A percentile compares a stretch with the other conserved stretches of the same genome.
These are phyloP conservation scores for Microthlaspi erraticum DNA, from an alignment of 345 rosid species.

Conservation along the genomic window DNA sequence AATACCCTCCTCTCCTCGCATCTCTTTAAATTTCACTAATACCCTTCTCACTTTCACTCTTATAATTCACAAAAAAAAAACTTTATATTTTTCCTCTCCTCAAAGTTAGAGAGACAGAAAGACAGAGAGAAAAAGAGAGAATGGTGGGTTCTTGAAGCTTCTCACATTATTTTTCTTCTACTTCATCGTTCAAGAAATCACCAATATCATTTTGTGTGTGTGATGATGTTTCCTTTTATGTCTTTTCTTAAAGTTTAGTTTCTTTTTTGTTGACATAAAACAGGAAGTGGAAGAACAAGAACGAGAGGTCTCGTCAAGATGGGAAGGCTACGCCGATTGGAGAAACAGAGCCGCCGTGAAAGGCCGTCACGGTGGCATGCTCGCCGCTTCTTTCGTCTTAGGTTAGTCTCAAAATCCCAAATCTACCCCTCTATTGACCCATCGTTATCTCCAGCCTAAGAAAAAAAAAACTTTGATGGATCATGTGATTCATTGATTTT, in stretches of 20 bases:
- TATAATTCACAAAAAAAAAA: constrained; percentile 27
- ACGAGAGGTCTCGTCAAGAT: constrained; percentile 40
- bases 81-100: constrained; percentile 13
- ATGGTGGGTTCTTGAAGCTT: constrained; percentile 69
- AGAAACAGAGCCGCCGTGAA: constrained; percentile 62
- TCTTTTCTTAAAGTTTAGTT: constrained; percentile 24
- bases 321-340: constrained; percentile 92
- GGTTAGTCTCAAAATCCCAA: constrained; percentile 47
- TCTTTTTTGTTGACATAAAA: constrained; percentile 7
- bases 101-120: constrained; percentile 36
- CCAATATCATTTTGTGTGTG: constrained; percentile 22
- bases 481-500: constrained; percentile 30
- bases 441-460: constrained; percentile 13
- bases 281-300: constrained; percentile 56
- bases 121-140: constrained; percentile 19
- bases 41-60: constrained; percentile 46
- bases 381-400: constrained; percentile 70
- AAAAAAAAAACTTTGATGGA: constrained; percentile 11
- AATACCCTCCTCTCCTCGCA: constrained; percentile 10
- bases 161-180: constrained; percentile 10
- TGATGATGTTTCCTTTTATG: constrained; percentile 29
- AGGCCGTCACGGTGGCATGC: constrained; percentile 77
- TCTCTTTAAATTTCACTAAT: constrained; percentile 54
- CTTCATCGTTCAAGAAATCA: constrained; percentile 28
- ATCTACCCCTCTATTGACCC: constrained; percentile 1